Evolutionary conservation across 2,329 filamentous ascomycete genomes (phyloP).

Genomic region (Calonectria hongkongensis): DNA sequence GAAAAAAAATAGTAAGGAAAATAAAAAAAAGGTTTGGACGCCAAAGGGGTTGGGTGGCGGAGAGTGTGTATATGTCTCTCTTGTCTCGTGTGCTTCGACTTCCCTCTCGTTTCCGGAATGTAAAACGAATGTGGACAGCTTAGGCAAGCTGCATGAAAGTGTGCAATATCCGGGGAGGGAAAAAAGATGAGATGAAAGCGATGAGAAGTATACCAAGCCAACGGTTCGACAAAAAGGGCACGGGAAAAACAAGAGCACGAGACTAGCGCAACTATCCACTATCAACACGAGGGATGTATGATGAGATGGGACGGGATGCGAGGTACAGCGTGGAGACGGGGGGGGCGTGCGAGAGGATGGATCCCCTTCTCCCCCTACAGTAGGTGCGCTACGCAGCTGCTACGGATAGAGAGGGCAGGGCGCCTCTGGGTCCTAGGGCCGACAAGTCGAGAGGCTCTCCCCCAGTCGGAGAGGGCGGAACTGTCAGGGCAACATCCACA

Average conservation of each 20-base stretch:
- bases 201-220: conserved; percentile 33
- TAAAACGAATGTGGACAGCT: conserved; percentile 27
- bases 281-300: conserved; percentile 40
- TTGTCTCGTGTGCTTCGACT: background rate
- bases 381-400: too few relatives aligned
- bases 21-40: background rate
- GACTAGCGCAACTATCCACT: conserved; percentile 19
- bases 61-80: conserved; percentile 11
- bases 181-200: conserved; percentile 33
- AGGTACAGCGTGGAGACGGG: conserved; percentile 6
- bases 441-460: too few relatives aligned
- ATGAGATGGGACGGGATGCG: conserved; percentile 33
- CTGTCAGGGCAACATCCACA: conserved; percentile 30
- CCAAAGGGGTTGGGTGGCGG: conserved; percentile 4
- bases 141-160: conserved; percentile 15
- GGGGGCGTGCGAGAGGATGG: background rate
- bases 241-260: conserved; percentile 23
- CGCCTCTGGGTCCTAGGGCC: conserved; percentile 6
- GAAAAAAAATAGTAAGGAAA: background rate
- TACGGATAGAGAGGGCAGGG: conserved; percentile 11
- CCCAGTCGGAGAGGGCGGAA: conserved; percentile 37
- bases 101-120: conserved; percentile 17
- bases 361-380: too few relatives aligned
- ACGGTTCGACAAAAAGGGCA: conserved; percentile 41
- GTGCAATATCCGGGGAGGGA: conserved; percentile 26